These are phyloP conservation scores for Ophiostoma novo-ulmi DNA, from an alignment of 2,329 filamentous ascomycete genomes.

Conservation along the genomic window DNA sequence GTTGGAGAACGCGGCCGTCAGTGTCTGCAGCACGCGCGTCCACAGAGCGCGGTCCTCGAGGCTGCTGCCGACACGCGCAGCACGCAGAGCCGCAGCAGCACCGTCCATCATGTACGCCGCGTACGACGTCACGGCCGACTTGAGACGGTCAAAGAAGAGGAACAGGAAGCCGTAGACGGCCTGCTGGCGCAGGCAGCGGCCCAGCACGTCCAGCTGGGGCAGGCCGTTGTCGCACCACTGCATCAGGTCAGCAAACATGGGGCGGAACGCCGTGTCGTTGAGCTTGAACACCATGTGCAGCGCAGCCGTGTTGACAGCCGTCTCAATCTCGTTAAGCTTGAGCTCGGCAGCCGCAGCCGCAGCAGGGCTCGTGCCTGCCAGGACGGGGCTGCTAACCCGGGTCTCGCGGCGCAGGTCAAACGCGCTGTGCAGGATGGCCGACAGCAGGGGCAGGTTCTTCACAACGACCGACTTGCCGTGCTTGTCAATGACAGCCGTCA, in stretches of 20 bases:
- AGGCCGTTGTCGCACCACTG: slow-evolving; percentile 67
- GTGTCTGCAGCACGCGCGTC: slow-evolving; percentile 62
- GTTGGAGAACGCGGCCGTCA: slow-evolving; percentile 73
- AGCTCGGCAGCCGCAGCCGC: neutral
- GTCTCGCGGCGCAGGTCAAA: slow-evolving; percentile 60
- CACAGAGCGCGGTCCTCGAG: slow-evolving; percentile 57
- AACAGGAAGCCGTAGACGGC: slow-evolving; percentile 77
- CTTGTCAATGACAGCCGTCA: slow-evolving; percentile 67
- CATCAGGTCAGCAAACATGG: slow-evolving; percentile 79
- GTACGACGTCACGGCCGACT: slow-evolving; percentile 92
- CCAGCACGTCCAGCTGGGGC: slow-evolving; percentile 56
- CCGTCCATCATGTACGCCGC: slow-evolving; percentile 78
- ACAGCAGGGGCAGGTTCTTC: slow-evolving; percentile 67
- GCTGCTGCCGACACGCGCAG: slow-evolving; percentile 41
- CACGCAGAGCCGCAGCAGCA: slow-evolving; percentile 58
- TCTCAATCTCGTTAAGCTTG: slow-evolving; percentile 55
- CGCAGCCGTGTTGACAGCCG: slow-evolving; percentile 60
- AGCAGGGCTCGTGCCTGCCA: neutral
- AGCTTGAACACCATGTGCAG: slow-evolving; percentile 95
- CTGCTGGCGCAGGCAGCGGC: slow-evolving; percentile 59
- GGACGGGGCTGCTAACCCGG: slow-evolving; percentile 24
- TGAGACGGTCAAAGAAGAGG: slow-evolving; percentile 76
- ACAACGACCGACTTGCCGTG: slow-evolving; percentile 73
- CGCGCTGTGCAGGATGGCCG: slow-evolving; percentile 54
- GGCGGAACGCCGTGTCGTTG: slow-evolving; percentile 88